Percentiles rank a stretch among this genome's conserved stretches.
phyloP scores from a whole-genome alignment of 345 rosid genomes.

The Draba incana region DNA sequence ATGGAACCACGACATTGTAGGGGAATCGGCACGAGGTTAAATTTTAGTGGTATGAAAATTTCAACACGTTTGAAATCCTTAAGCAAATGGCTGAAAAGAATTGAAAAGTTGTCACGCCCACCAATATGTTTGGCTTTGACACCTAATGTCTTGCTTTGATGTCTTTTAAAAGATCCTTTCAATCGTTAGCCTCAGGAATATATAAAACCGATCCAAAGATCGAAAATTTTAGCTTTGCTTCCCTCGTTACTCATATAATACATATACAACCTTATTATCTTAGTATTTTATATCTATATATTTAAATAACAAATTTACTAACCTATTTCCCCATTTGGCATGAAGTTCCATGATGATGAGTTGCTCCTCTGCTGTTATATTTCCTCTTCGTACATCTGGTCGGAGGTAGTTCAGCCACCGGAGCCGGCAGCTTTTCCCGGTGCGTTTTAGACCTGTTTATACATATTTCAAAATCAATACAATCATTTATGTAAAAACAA shows the following conservation, averaged over 20 bases:
- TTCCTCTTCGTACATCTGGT: constrained; percentile 82
- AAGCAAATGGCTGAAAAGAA: constrained; percentile 6
- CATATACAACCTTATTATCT: background rate
- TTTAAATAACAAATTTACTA: constrained; percentile 5
- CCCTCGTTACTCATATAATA: constrained; percentile 23
- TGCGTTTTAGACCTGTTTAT: constrained; percentile 71
- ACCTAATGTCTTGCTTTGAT: constrained; percentile 18
- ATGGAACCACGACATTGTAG: background rate
- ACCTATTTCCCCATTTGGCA: constrained; percentile 86
- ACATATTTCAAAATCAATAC: background rate
- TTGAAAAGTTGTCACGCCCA: constrained; percentile 11
- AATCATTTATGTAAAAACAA: background rate
- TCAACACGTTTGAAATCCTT: constrained; percentile 1
- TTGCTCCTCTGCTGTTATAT: constrained; percentile 78
- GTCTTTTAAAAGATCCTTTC: constrained; percentile 3
- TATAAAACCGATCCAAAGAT: constrained; percentile 23
- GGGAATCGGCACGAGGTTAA: background rate
- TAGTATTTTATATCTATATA: background rate
- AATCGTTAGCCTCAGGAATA: constrained; percentile 7
- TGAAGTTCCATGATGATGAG: constrained; percentile 82
- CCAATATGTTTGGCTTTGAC: constrained; percentile 25
- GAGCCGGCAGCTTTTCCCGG: constrained; percentile 91
- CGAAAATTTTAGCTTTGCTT: constrained; percentile 10
- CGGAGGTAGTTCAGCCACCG: constrained; percentile 90
- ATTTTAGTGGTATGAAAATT: constrained; percentile 10